A percentile compares a stretch with the other conserved stretches of the same genome.
These are phyloP conservation scores for Corymbia maculata DNA, from an alignment of 345 rosid species.

Conservation along the genomic window DNA sequence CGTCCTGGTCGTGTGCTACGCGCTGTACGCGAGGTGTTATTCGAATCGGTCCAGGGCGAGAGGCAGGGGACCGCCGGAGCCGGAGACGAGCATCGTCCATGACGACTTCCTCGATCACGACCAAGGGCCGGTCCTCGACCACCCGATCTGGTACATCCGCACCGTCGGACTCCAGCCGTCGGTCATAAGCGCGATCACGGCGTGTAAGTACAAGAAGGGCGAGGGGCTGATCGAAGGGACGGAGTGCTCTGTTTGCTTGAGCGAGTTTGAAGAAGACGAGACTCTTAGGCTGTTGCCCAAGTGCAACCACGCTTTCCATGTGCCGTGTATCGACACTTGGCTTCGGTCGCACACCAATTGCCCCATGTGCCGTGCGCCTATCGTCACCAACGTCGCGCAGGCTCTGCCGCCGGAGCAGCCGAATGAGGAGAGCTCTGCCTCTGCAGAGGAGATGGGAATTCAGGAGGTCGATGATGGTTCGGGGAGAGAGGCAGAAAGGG, in stretches of 20 bases:
- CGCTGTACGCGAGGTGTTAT: conserved; percentile 14
- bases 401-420: neutral
- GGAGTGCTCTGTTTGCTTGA: conserved; percentile 73
- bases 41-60: neutral
- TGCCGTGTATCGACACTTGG: conserved; percentile 73
- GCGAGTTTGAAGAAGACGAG: conserved; percentile 62
- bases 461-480: conserved; percentile 3
- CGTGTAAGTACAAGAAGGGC: conserved; percentile 28
- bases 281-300: conserved; percentile 54
- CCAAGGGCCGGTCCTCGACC: conserved; percentile 35
- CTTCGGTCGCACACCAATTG: conserved; percentile 60
- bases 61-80: neutral
- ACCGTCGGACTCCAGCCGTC: conserved; percentile 50
- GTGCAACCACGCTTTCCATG: conserved; percentile 72
- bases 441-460: conserved; percentile 5
- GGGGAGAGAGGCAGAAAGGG: neutral
- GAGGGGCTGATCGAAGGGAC: conserved; percentile 59
- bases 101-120: conserved; percentile 30
- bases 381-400: conserved; percentile 2
- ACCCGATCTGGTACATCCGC: conserved; percentile 62
- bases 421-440: neutral
- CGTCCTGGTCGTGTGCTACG: conserved; percentile 12
- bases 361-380: conserved; percentile 58
- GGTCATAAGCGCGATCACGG: conserved; percentile 43
- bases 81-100: neutral